These are phyloP conservation scores for Lycium ferocissimum DNA, from an alignment of 257 asterid genomes.

Conservation along the genomic window DNA sequence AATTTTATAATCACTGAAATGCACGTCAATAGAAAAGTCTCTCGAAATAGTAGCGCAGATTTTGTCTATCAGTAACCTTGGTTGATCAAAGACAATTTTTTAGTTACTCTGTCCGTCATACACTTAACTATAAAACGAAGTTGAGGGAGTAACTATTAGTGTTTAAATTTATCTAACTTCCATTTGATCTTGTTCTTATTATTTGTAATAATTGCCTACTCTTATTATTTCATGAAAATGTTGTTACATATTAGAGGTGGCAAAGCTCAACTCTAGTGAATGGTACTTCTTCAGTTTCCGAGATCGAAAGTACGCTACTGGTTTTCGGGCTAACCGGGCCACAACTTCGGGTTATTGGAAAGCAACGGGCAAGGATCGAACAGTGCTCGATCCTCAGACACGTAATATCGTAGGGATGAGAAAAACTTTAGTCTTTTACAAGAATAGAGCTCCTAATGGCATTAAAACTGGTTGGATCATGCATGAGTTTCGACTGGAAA, in stretches of 20 bases:
- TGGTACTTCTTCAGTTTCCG: conserved; percentile 82
- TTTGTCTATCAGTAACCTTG: too few relatives aligned
- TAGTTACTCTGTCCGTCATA: too few relatives aligned
- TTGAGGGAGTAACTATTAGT: not conserved
- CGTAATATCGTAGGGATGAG: conserved; percentile 62
- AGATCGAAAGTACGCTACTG: conserved; percentile 67
- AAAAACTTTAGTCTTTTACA: conserved; percentile 73
- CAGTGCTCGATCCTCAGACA: conserved; percentile 48
- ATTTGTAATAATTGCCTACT: not conserved
- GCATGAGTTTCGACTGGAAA: conserved; percentile 77
- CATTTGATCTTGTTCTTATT: not conserved
- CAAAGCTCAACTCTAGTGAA: conserved; percentile 67
- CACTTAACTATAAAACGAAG: too few relatives aligned
- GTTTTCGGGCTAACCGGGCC: conserved; percentile 64
- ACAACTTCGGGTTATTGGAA: conserved; percentile 72
- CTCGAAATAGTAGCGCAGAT: too few relatives aligned
- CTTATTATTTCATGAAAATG: not conserved
- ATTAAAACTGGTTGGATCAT: conserved; percentile 71
- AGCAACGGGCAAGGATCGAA: conserved; percentile 73
- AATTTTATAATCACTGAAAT: too few relatives aligned
- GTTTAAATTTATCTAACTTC: not conserved
- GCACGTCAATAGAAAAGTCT: too few relatives aligned
- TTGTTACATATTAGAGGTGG: conserved; percentile 44
- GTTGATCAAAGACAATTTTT: too few relatives aligned
- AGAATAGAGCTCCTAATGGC: conserved; percentile 76